Evolutionary conservation across 164 flowering plant genomes (phyloP), one percentile per base, ranked within the genome.

Genomic region (Umbilicus rupestris): DNA sequence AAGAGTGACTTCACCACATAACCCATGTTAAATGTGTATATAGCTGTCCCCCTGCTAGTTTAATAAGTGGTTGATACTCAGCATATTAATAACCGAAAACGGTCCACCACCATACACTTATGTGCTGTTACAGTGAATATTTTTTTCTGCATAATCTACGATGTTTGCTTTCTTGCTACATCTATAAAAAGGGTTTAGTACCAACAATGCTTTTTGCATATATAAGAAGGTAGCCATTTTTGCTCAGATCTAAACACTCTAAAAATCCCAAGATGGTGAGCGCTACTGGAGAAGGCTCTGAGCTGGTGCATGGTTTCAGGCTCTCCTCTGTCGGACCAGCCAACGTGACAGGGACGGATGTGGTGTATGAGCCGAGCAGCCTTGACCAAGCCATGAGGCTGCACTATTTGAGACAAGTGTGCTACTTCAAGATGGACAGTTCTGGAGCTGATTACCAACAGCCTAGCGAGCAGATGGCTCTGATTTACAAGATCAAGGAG

Each of bases 301-400:
- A 46, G 30, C 65, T 39, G 12, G 62, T 81, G 3, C 68, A 70
- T 49, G 80, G 68, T 72, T 15, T 68, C 7, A 75, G 58, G 64
- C 47, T 76, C 5, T 83, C 87, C 2, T 73, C 87, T 3, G 85
- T 80, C 17, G 84, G 77, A 37, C 84, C 89, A 22, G 78, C 79
- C 14, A 45, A 35, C 5, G 77, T 80, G 28, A 80, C 82, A 0
- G 83, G 76, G 19, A 77, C 75, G 39, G 60, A 71, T 20, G 70
- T 65, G 19, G 72, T 64, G 8, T 76, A 72, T 5, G 78, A 80
- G 31, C 73, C 81, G 0, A 74, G 64, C n/a, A 66, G 47, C 78
- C 72, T 79, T 73, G 90, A 85, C 70, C 67, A 80, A 42, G 78
- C 74, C 60, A 77, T 84, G 87, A 84, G 82, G 66, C 80, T 84